Evolutionary conservation across 179 eudicot species (phyloP), one percentile per base, ranked within the genome.

Genomic region (Beta lomatogona): DNA sequence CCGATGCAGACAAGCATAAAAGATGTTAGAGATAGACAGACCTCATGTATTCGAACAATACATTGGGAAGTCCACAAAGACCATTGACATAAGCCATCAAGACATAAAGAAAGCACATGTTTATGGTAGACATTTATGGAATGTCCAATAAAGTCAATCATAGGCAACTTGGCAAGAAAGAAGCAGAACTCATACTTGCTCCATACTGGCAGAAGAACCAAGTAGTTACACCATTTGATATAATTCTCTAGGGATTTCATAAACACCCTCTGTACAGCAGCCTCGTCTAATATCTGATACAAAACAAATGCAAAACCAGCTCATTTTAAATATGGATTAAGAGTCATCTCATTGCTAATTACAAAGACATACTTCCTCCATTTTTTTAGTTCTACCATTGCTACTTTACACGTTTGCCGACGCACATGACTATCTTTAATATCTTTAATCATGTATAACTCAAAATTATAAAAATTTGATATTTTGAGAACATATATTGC

Each of bases 281-380:
- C 97, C 92, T 95, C 98, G 46, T 97, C 99, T 85, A 97, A 82
- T 90, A 89, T 93, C 99, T 97, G 91, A 84, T 82, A 69, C 81
- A 89, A 88, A 58, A 69, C 72, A 73, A 66, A 31, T 75, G 28
- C 73, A 78, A 77, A 60, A 21, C 36, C 57, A 71, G 28, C 45
- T 55, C 12, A 66, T 57, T 79, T 41, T 9, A 16, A 69, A 77
- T 48, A 52, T 28, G 18, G 28, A 45, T 36, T 41, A 7, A 18
- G 5, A 75, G 73, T 11, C 15, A 18, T 54, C 45, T 21, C 6
- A 45, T 3, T 6, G 64, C 18, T 6, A 44, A 18, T 19, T 3
- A 13, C 21, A 7, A 55, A 36, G 41, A 36, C 41, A 36, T 36
- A 36, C 3, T 3, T 36, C 41, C 41, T 36, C 41, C 4, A 4